Percentiles rank a stretch among this genome's conserved stretches.
Evolutionary conservation across 352 stramenopile species (phyloP).

Genomic region (Phytophthora melonis): DNA sequence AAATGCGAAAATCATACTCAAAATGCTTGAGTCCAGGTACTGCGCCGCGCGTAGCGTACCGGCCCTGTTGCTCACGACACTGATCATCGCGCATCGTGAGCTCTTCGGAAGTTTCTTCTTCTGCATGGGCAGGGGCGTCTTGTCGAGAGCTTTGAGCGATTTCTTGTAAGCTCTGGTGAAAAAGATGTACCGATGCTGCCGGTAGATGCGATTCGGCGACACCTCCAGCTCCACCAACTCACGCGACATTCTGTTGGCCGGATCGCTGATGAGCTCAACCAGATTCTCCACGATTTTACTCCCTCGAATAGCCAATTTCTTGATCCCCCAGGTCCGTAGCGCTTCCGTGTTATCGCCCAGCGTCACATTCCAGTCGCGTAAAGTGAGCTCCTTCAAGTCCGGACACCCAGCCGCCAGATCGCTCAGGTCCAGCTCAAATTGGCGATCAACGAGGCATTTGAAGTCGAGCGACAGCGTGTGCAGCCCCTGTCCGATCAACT

Average conservation of each 20-base stretch:
- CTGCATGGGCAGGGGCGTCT: not conserved
- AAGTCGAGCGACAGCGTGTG: not conserved
- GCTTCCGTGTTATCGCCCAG: not conserved
- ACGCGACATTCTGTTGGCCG: not conserved
- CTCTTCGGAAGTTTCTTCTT: not conserved
- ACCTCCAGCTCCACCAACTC: not conserved
- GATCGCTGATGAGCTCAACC: not conserved
- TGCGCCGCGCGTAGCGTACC: not conserved
- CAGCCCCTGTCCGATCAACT: not conserved
- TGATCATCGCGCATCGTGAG: not conserved
- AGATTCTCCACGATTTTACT: not conserved
- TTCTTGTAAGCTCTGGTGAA: not conserved
- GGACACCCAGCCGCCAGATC: not conserved
- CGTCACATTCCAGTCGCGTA: not conserved
- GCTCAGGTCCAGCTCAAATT: not conserved
- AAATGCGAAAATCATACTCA: no score
- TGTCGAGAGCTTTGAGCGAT: not conserved
- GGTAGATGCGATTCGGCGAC: not conserved
- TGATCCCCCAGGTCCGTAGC: conserved; percentile 3
- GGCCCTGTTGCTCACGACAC: not conserved
- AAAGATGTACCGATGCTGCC: no score
- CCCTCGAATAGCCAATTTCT: not conserved
- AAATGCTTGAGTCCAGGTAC: no score
- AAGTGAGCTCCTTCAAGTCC: not conserved
- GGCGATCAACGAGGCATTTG: not conserved